phyloP scores from a whole-genome alignment of 805 yeast species.

The Blastobotrys americana region DNA sequence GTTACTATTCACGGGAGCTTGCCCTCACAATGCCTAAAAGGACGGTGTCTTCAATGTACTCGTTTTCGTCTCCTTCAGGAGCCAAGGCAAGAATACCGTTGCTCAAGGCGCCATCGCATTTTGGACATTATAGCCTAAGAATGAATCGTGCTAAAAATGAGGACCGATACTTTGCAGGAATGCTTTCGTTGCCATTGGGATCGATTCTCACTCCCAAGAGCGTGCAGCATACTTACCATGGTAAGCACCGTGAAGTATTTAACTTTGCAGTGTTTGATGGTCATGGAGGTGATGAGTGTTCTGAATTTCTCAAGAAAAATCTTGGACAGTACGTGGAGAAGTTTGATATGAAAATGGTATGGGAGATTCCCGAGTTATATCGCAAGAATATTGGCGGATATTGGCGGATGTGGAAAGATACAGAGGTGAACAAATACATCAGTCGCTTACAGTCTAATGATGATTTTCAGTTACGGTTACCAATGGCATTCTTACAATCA shows the following conservation, averaged over 20 bases:
- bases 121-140: slow-evolving; percentile 75
- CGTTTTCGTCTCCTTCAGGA: slow-evolving; percentile 9
- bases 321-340: slow-evolving; percentile 49
- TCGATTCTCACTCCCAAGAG: slow-evolving; percentile 23
- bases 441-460: slow-evolving; percentile 34
- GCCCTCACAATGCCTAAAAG: too few species aligned
- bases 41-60: slow-evolving; percentile 11
- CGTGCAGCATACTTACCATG: not conserved
- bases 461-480: slow-evolving; percentile 54
- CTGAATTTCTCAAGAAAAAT: slow-evolving; percentile 48
- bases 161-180: slow-evolving; percentile 65
- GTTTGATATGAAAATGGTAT: slow-evolving; percentile 27
- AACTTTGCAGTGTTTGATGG: slow-evolving; percentile 83
- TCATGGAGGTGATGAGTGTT: slow-evolving; percentile 82
- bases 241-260: slow-evolving; percentile 40
- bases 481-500: slow-evolving; percentile 55
- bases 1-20: too few species aligned
- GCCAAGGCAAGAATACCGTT: slow-evolving; percentile 45
- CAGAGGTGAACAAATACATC: slow-evolving; percentile 35
- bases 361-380: slow-evolving; percentile 47
- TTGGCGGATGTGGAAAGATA: slow-evolving; percentile 69
- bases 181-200: slow-evolving; percentile 42
- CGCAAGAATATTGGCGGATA: slow-evolving; percentile 62
- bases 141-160: slow-evolving; percentile 75
- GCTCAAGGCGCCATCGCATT: slow-evolving; percentile 57